phyloP scores from a whole-genome alignment of 305 asterid species.

The Petunia hybrid region DNA sequence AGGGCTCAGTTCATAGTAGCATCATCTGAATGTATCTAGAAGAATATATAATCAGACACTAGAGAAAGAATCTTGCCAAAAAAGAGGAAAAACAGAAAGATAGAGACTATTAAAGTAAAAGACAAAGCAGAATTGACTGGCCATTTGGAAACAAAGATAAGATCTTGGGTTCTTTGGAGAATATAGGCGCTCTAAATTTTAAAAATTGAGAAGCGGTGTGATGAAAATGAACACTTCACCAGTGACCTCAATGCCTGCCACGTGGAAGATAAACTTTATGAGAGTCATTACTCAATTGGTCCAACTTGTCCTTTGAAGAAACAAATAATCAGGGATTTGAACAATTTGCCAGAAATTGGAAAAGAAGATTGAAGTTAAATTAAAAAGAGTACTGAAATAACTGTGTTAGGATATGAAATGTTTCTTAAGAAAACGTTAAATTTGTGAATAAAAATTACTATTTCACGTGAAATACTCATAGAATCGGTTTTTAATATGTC shows the following conservation, averaged over 20 bases:
- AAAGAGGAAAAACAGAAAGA: not conserved
- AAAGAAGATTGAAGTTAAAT: too few relatives aligned
- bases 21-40: not conserved
- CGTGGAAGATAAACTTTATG: conserved; percentile 25
- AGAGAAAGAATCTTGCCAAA: not conserved
- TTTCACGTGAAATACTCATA: too few relatives aligned
- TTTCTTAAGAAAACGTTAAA: too few relatives aligned
- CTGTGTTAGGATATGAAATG: too few relatives aligned
- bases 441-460: too few relatives aligned
- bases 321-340: too few relatives aligned
- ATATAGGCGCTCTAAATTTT: not conserved
- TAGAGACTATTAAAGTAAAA: not conserved
- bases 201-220: not conserved
- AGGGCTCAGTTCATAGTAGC: not conserved
- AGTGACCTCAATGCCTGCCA: not conserved
- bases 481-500: too few relatives aligned
- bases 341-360: too few relatives aligned
- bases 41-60: not conserved
- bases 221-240: not conserved
- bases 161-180: not conserved
- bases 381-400: too few relatives aligned
- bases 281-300: too few relatives aligned
- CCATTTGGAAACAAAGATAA: not conserved
- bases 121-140: not conserved
- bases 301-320: too few relatives aligned